Conservation (phyloP, 2,329 filamentous ascomycete species). For the Magnaporthiopsis incrustans region DNA sequence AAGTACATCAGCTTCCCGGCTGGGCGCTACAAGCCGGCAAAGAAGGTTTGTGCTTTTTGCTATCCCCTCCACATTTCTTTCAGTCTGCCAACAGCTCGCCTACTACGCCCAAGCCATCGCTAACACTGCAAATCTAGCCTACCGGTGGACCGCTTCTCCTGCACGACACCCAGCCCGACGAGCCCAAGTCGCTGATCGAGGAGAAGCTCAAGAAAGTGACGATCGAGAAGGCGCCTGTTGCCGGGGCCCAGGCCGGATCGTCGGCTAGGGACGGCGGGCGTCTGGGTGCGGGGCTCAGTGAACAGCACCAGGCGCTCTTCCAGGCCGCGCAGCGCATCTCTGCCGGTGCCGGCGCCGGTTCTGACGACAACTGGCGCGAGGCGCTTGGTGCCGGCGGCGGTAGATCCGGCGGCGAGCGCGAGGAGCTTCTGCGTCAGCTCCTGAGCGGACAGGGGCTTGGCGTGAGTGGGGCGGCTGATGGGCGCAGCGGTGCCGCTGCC, state of each 20-base stretch:
- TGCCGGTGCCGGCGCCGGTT: slow-evolving; percentile 3
- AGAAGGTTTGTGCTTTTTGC: slow-evolving; percentile 52
- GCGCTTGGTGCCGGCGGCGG: slow-evolving; percentile 11
- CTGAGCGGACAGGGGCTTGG: slow-evolving; percentile 21
- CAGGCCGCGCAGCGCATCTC: slow-evolving; percentile 16
- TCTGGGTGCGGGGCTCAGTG: slow-evolving; percentile 3
- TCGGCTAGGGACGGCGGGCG: slow-evolving; percentile 18
- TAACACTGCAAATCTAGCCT: slow-evolving; percentile 46
- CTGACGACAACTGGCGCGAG: slow-evolving; percentile 19
- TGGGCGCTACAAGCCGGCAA: slow-evolving; percentile 85
- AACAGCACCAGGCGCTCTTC: slow-evolving; percentile 13
- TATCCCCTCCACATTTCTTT: slow-evolving; percentile 5
- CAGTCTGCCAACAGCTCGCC: too few species aligned
- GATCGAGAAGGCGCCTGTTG: slow-evolving; percentile 53
- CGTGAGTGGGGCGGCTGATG: slow-evolving; percentile 17
- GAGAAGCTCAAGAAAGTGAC: slow-evolving; percentile 82
- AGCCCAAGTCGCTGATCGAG: slow-evolving; percentile 75
- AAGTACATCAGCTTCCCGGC: slow-evolving; percentile 93
- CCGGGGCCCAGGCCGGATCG: slow-evolving; percentile 26
- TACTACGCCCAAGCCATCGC: neutral
- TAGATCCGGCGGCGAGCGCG: slow-evolving; percentile 12
- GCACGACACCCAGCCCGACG: slow-evolving; percentile 70
- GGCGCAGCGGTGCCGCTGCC: slow-evolving; percentile 51
- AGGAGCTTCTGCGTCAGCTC: slow-evolving; percentile 31
- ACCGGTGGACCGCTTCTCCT: slow-evolving; percentile 93